These are phyloP conservation scores for Saccharomycopsis sp. DNA, from an alignment of 805 yeast species.

Conservation along the genomic window DNA sequence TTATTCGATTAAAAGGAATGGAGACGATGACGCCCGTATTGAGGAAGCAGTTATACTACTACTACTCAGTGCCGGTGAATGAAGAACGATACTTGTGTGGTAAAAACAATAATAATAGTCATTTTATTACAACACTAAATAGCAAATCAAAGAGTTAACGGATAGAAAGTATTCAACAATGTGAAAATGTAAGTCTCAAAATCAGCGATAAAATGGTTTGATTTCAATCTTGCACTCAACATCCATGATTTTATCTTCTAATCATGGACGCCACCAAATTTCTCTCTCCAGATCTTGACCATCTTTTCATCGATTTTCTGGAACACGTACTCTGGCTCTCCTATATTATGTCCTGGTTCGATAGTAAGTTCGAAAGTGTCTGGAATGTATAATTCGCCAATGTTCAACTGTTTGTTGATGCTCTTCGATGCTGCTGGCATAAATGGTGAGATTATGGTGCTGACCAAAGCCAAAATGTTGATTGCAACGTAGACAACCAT, in stretches of 20 bases:
- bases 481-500: conserved; percentile 90
- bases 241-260: conserved; percentile 5
- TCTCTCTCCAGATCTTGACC: conserved; percentile 77
- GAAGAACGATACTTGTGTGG: too few species aligned
- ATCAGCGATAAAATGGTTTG: neutral
- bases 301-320: conserved; percentile 85
- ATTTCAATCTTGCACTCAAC: neutral
- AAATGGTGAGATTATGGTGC: conserved; percentile 77
- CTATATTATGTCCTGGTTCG: conserved; percentile 77
- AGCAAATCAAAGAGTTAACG: too few species aligned
- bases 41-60: too few species aligned
- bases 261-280: conserved; percentile 74
- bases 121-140: too few species aligned
- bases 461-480: conserved; percentile 79
- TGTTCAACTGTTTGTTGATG: conserved; percentile 75
- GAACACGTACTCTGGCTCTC: conserved; percentile 87
- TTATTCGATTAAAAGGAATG: too few species aligned
- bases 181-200: too few species aligned
- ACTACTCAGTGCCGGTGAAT: too few species aligned
- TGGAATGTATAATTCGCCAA: conserved; percentile 71
- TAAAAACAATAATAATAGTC: too few species aligned
- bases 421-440: conserved; percentile 77
- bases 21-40: too few species aligned
- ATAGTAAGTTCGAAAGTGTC: conserved; percentile 66
- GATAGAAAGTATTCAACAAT: too few species aligned